Base-by-base conservation (phyloP, 1,284 basidiomycete genomes). In the Ganoderma resinaceum region DNA sequence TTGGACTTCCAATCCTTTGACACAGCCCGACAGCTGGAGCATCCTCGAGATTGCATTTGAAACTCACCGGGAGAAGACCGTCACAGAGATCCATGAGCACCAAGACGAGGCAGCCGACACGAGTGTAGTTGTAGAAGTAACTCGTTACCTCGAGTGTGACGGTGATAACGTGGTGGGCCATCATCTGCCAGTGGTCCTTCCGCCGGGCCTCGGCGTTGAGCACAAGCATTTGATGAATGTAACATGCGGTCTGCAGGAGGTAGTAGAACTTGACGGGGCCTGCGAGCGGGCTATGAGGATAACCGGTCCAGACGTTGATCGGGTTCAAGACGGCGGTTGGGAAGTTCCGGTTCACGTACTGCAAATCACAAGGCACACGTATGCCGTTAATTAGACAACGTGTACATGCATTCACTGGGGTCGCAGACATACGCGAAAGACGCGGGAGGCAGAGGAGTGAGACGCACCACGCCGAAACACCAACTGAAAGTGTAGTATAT, bases 161-260 rank as follows among this genome's bases (percentile, higher is more conserved):
- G 23, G 96, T 97, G 76, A 99, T 92, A 75, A 98, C 79, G 80
- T 99, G 97, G 82, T 99, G 97, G 37, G 90, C 84, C 85, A 98
- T 93, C 97, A 99, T 99, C 81, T 98, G 96, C 79, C 86, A 85
- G 80, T 98, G 95, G 80, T 99, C 97, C 78, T 95, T 96, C 66
- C 97, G 87, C 65, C 90, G 87, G 60, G 92, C 96, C 81, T 99
- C 97, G n/a, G 95, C 91, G 79, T 98, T 94, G 79, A 99, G 87
- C 66, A 97, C 92, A 70, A 98, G 85, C 23, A 98, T 84, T 81
- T 97, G 95, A 78, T 99, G 96, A 68, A 94, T 82, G 84, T 98
- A 99, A 81, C 97, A 98, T 11, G 95, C 95, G n/a, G 89, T 90
- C 80, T 98, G 94, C 12, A 87, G 87, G 53, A 99, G 89, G 79